Evolutionary conservation across 2,329 filamentous ascomycete genomes (phyloP).

Genomic region (Penicillium sp.): DNA sequence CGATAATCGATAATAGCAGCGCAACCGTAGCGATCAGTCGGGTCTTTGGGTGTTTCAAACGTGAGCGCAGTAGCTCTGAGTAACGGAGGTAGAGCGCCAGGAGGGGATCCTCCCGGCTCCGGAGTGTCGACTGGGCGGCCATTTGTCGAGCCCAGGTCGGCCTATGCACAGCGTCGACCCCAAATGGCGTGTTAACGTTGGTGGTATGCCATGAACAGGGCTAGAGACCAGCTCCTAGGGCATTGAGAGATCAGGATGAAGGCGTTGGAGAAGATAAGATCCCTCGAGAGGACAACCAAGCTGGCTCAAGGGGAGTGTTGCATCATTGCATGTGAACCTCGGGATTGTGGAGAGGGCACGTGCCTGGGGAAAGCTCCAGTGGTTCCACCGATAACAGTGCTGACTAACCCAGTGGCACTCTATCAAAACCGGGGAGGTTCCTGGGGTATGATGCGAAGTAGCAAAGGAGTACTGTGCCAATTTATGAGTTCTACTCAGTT

Average conservation of each 20-base stretch:
- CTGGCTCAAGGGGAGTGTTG: conserved; percentile 17
- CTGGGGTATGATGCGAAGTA: not conserved
- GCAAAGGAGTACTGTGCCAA: not conserved
- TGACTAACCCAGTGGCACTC: not conserved
- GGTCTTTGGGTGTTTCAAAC: conserved; percentile 66
- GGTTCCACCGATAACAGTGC: not conserved
- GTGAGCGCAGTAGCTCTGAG: conserved; percentile 54
- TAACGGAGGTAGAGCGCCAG: conserved; percentile 63
- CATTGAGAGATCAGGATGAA: conserved; percentile 4
- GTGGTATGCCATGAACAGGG: conserved; percentile 20
- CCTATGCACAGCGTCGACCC: conserved; percentile 17
- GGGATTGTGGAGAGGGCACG: conserved; percentile 33
- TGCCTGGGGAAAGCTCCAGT: conserved; percentile 27
- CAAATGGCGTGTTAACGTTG: conserved; percentile 16
- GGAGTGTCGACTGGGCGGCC: conserved; percentile 87
- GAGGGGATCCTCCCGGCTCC: conserved; percentile 70
- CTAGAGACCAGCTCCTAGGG: conserved; percentile 9
- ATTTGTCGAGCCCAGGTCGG: conserved; percentile 55
- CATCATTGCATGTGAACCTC: conserved; percentile 40
- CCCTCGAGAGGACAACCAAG: not conserved
- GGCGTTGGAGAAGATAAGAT: conserved; percentile 11
- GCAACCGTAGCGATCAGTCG: conserved; percentile 77
- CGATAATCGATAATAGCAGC: conserved; percentile 78
- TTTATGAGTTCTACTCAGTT: not conserved
- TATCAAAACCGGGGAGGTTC: not conserved